phyloP scores from a whole-genome alignment of 2,329 filamentous ascomycete species.

The Metarhizium humberi region DNA sequence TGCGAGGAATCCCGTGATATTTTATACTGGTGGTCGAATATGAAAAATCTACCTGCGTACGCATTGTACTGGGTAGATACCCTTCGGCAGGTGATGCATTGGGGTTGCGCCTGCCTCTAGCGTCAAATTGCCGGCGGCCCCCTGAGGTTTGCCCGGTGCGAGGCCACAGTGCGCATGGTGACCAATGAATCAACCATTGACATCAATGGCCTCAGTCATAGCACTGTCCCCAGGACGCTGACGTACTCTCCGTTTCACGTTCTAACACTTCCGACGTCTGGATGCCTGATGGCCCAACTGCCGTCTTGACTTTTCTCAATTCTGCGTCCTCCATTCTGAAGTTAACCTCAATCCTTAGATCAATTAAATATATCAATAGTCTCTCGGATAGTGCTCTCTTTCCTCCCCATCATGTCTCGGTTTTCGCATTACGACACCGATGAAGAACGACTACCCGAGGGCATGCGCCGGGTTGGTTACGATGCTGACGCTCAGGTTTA shows the following conservation, averaged over 20 bases:
- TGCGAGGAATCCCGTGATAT: too few species aligned
- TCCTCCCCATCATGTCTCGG: slow-evolving; percentile 25
- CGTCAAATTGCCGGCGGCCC: too few species aligned
- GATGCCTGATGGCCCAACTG: neutral
- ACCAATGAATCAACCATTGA: too few species aligned
- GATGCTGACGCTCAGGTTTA: slow-evolving; percentile 45
- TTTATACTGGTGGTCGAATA: too few species aligned
- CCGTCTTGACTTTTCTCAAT: neutral
- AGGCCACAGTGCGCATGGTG: too few species aligned
- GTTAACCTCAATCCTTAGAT: neutral
- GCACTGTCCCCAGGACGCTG: too few species aligned
- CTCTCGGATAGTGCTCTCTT: neutral
- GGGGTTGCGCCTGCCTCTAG: too few species aligned
- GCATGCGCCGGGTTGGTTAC: slow-evolving; percentile 46
- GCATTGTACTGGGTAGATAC: too few species aligned
- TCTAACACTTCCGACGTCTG: neutral
- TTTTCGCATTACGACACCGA: slow-evolving; percentile 36
- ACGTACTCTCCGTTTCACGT: neutral
- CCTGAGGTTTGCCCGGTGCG: too few species aligned
- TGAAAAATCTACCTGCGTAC: too few species aligned
- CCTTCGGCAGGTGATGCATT: too few species aligned
- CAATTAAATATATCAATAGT: neutral
- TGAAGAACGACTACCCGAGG: slow-evolving; percentile 42
- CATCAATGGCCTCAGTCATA: too few species aligned
- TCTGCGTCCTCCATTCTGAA: neutral